A percentile compares a stretch with the other conserved stretches of the same genome.
Conservation (phyloP, 768 basidiomycete genomes). For the Mycena metata region DNA sequence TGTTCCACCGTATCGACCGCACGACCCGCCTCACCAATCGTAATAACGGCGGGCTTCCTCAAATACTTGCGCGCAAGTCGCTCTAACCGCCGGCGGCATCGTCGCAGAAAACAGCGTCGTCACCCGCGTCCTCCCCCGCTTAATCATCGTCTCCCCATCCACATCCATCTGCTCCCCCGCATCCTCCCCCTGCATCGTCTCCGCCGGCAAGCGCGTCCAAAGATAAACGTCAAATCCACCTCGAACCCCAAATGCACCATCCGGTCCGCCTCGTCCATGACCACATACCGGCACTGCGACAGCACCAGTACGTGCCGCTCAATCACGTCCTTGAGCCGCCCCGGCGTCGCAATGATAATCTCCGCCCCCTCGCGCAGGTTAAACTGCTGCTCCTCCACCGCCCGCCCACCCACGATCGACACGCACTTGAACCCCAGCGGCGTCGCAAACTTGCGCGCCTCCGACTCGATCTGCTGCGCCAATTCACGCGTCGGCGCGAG, state of each 20-base stretch:
- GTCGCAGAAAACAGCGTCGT: slow-evolving; percentile 98
- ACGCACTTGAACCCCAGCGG: slow-evolving; percentile 95
- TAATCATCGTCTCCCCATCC: slow-evolving; percentile 74
- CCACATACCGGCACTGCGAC: slow-evolving; percentile 97
- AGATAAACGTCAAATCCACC: slow-evolving; percentile 92
- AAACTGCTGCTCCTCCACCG: slow-evolving; percentile 98
- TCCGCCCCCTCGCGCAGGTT: slow-evolving; percentile 98
- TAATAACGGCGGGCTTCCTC: slow-evolving; percentile 92
- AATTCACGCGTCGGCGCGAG: slow-evolving; percentile 98
- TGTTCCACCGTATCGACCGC: slow-evolving; percentile 99
- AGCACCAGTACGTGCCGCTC: slow-evolving; percentile 96
- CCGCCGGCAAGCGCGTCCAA: slow-evolving; percentile 91
- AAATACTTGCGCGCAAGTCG: slow-evolving; percentile 95
- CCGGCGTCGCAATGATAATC: slow-evolving; percentile 98
- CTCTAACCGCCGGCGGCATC: slow-evolving; percentile 98
- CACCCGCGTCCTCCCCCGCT: slow-evolving; percentile 87
- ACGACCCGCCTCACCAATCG: slow-evolving; percentile 97
- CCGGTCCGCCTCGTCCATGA: slow-evolving; percentile 99
- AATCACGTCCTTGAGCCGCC: slow-evolving; percentile 97
- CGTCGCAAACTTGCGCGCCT: slow-evolving; percentile 91
- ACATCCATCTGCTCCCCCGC: slow-evolving; percentile 82
- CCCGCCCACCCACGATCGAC: slow-evolving; percentile 97
- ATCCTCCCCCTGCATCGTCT: slow-evolving; percentile 91
- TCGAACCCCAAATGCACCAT: slow-evolving; percentile 99
- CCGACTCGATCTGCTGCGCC: slow-evolving; percentile 96